phyloP scores from a whole-genome alignment of 768 basidiomycete species.

The Coprinopsis marcescibilis region DNA sequence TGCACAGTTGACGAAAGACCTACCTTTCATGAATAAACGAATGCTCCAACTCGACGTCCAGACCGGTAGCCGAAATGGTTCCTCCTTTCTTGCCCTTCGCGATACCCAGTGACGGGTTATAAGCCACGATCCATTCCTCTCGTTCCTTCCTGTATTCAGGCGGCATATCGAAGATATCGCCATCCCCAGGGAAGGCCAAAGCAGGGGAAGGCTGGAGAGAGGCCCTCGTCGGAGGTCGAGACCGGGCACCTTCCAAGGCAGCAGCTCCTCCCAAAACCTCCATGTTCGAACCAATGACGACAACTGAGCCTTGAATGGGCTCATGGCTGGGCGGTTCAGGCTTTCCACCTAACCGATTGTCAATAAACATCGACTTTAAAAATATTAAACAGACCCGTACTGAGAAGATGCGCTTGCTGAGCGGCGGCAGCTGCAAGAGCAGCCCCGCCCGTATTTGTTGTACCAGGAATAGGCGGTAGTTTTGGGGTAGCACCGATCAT shows the following conservation, averaged over 20 bases:
- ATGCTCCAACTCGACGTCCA: constrained; percentile 77
- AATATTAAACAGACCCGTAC: not conserved
- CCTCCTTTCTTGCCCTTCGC: not conserved
- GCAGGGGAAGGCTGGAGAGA: not conserved
- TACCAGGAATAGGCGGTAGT: constrained; percentile 9
- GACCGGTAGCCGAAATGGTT: constrained; percentile 7
- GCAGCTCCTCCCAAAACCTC: no score
- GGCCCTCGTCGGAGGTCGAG: no score
- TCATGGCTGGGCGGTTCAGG: no score
- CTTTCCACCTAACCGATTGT: no score
- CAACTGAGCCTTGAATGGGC: no score
- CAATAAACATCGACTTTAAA: no score
- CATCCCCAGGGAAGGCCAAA: constrained; percentile 28
- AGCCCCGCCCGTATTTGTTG: constrained; percentile 7
- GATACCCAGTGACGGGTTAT: constrained; percentile 52
- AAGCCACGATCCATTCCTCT: constrained; percentile 80
- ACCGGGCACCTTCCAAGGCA: no score
- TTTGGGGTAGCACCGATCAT: constrained; percentile 2
- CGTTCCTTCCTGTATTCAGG: constrained; percentile 61
- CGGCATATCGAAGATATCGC: constrained; percentile 39
- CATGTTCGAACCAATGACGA: no score
- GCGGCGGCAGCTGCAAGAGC: not conserved
- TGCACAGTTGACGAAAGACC: constrained; percentile 14
- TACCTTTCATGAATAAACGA: constrained; percentile 83
- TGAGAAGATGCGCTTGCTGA: not conserved